Percentiles rank a stretch among this genome's conserved stretches.
These are phyloP conservation scores for Neurospora sp. DNA, from an alignment of 495 filamentous ascomycete genomes.

Conservation along the genomic window DNA sequence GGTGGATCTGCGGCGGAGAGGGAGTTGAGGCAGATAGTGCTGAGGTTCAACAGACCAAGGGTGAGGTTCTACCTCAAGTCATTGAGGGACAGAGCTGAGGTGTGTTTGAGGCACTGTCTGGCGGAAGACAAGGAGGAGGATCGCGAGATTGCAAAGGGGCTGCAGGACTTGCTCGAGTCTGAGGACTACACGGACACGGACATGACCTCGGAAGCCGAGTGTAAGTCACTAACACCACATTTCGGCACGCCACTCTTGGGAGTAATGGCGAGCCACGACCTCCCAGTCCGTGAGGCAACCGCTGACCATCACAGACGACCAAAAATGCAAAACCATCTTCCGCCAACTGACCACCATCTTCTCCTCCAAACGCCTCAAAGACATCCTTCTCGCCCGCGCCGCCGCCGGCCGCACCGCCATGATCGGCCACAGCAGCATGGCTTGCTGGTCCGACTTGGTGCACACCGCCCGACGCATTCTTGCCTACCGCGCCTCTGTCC, in stretches of 20 bases:
- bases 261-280: no score
- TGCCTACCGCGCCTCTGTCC: slow-evolving; percentile 3
- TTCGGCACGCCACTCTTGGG: no score
- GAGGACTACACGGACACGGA: neutral
- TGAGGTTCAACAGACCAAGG: neutral
- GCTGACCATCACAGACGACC: neutral
- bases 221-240: neutral
- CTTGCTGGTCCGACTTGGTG: slow-evolving; percentile 2
- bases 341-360: neutral
- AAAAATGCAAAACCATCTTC: neutral
- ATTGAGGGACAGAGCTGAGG: neutral
- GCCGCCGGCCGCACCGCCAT: neutral
- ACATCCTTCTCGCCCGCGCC: neutral
- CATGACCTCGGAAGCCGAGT: neutral
- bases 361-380: neutral
- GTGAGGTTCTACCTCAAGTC: neutral
- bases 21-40: neutral
- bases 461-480: slow-evolving; percentile 5
- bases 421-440: neutral
- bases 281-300: neutral
- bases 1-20: neutral
- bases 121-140: neutral
- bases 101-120: neutral
- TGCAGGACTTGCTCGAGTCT: neutral
- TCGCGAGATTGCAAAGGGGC: neutral